Base-by-base conservation (phyloP, 2,329 filamentous ascomycete species). In the Ambrosiella beaveri region DNA sequence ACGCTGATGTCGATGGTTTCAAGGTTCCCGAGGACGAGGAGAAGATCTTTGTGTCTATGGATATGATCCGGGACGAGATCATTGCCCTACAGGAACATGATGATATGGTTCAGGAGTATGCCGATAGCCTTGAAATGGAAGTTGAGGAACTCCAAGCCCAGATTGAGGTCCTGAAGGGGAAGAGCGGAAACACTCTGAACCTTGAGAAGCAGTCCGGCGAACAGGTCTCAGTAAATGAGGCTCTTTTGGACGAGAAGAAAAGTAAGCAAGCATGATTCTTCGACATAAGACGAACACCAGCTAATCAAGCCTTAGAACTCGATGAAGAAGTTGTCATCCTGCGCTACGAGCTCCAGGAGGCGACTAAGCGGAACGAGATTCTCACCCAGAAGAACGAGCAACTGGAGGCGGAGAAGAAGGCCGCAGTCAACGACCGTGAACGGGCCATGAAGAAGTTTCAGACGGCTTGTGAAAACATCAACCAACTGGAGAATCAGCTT, bases 371-470 rank as follows among this genome's bases (percentile, higher is more conserved):
- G 35, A 27, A 19, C 9, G 52, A 54, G 19, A 2, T 44, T 27
- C 37, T 54, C 9, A 41, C 37, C 2, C 12, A 51, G 50, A 83
- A 83, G 65, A 71, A 78, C 27, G 79, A 76, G 61, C 73, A 80
- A n/a, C 74, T 76, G 40, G 80, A 85, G 55, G 80, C 82, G 56
- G 77, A 81, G 61, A 81, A 78, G 60, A 78, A 83, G 61, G 77
- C 80, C 2, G 69, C 85, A 47, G 74, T 75, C 2, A 74, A 78
- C 37, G 84, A 87, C 67, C 77, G 81, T 37, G 82, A 86, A 63
- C 79, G 80, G 52, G 77, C 84, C 41, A 73, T 84, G 54, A 75
- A 75, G 56, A 82, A 83, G 64, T 73, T 83, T 5, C 77, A 78
- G 36, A 74, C 80, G 55, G 81, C 81, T 3, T 82, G 78, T 45